Base-by-base conservation (phyloP, 2,329 filamentous ascomycete species). In the Fusarium mundagurra region DNA sequence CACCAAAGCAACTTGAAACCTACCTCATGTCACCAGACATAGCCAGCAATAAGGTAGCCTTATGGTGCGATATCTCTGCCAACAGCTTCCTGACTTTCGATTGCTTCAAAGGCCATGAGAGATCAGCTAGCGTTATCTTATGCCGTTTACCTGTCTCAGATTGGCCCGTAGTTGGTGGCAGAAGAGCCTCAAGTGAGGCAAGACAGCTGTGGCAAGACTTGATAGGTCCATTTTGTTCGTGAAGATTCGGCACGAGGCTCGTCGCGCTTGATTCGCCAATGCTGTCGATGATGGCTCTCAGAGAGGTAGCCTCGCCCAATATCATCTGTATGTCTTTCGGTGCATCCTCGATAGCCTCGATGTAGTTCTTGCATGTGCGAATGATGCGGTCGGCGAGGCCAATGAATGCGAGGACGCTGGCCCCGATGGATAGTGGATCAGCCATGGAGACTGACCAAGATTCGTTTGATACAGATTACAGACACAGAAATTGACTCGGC, bases 1-100 rank as follows among this genome's bases (percentile, higher is more conserved):
- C 14, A 1, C 1, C 1, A 43, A 7, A 11, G n/a, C 22, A 6
- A 11, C 9, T 0, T 6, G 0, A 43, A 17, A 13, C 43, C 6
- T 12, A 27, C 43, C 31, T 53, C 50, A 36, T 36, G 13, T 53
- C 50, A 8, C 50, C 33, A 6, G 50, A 53, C 18, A 53, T 53
- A 0, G 50, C 50, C 5, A 53, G 2, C 4, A 53, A 5, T 11
- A 53, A 53, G 3, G 50, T 53, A 20, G 50, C 50, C 6, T 36
- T 53, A 12, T 36, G 50, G 18, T 53, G 50, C 3, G 50, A 53
- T 36, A 36, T 36, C 6, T 53, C 50, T 1, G 50, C 50, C n/a
- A 53, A 14, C 13, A 53, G n/a, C 50, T 53, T 53, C 12, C n/a
- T 53, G 3, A 36, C 50, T 20, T 53, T 53, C 0, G 50, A 53